Percentiles rank a stretch among this genome's conserved stretches.
These are phyloP conservation scores for Phyllosticta ampelicida DNA, from an alignment of 2,329 filamentous ascomycete genomes.

Conservation along the genomic window DNA sequence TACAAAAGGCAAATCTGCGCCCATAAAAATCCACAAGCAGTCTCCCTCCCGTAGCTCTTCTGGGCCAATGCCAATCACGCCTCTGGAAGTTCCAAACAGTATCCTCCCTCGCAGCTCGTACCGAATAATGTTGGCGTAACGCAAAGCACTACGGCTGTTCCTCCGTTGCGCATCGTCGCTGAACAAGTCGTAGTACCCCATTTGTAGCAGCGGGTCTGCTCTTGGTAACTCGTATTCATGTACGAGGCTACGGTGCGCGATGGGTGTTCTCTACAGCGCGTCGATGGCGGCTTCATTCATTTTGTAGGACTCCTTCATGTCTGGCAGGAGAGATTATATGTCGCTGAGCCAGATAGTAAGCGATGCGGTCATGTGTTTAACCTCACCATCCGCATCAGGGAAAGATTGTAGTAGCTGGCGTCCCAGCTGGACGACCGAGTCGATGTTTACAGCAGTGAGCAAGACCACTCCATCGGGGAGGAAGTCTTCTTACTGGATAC, in stretches of 20 bases:
- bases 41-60: not conserved
- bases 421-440: not conserved
- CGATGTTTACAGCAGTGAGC: slow-evolving; percentile 1
- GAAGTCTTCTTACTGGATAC: not conserved
- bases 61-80: slow-evolving; percentile 1
- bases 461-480: not conserved
- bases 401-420: not conserved
- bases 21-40: slow-evolving; percentile 1
- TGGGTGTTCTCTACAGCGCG: not conserved
- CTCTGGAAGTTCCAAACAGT: not conserved
- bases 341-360: not conserved
- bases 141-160: not conserved
- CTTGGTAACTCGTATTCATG: not conserved
- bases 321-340: not conserved
- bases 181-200: not conserved
- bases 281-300: not conserved
- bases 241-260: not conserved
- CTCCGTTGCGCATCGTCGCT: not conserved
- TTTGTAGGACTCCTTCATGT: not conserved
- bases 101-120: not conserved
- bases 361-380: not conserved
- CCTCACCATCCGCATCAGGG: no score
- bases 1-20: slow-evolving; percentile 4
- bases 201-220: not conserved
- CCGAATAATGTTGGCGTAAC: not conserved